Base-by-base conservation (phyloP, 305 asterid species). In the Solanum hybrid region DNA sequence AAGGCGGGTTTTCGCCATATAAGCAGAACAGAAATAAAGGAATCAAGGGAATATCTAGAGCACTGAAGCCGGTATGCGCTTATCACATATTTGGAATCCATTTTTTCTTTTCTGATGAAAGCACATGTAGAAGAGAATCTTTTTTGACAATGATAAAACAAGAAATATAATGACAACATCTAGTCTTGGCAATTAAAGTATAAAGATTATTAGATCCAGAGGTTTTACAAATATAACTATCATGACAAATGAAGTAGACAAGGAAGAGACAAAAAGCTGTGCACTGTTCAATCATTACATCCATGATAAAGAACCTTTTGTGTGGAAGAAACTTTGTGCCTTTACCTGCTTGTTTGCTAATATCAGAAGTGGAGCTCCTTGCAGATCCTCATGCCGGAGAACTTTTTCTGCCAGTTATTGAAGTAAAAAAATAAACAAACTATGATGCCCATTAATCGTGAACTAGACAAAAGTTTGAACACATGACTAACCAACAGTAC, bases 331-430 rank as follows among this genome's bases (percentile, higher is more conserved):
- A 86, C 78, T 85, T 10, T 51, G 11, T 32, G 51, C 88, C 77
- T 33, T 78, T 92, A 97, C 99, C 99, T 95, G 99, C 90, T 97
- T 97, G 95, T 97, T 97, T 73, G 99, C 99, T 92, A 97, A 76
- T 90, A 97, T 94, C 88, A 96, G 92, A 89, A 97, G 98, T 0
- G 99, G 99, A 38, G 99, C 99, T 89, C 99, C 99, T 93, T 94
- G 97, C 94, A 97, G 91, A 94, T 97, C 99, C 93, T 97, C 99
- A 90, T 97, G 98, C 95, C 96, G 95, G 89, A 96, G 96, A 93
- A 92, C 97, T 94, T 95, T 97, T 91, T 96, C 99, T 97, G 98
- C 85, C 90, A 93, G 89, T 77, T 90, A 91, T 78, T 90, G 88
- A 41, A 85, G 88, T 81, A 24, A 80, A 92, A 65, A 38, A 41